Percentiles rank a stretch among this genome's conserved stretches.
These are phyloP conservation scores for Eucalyptus shirleyi DNA, from an alignment of 345 rosid genomes.

Conservation along the genomic window DNA sequence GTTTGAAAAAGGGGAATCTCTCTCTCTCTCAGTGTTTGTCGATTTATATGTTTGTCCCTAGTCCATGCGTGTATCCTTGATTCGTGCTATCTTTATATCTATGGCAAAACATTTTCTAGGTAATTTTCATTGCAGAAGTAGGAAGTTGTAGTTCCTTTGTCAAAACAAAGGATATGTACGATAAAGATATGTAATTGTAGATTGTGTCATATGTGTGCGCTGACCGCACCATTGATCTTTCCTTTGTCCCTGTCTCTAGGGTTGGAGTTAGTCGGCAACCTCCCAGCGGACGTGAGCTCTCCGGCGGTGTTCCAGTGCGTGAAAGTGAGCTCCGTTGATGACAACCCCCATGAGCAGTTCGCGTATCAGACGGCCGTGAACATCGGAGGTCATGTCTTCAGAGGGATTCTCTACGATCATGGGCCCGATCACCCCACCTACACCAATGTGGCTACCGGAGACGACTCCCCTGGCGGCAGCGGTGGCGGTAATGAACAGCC, in stretches of 20 bases:
- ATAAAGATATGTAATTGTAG: background rate
- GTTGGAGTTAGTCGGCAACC: constrained; percentile 22
- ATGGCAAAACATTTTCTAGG: background rate
- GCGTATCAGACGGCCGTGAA: constrained; percentile 36
- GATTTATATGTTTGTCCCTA: background rate
- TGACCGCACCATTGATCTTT: background rate
- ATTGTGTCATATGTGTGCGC: background rate
- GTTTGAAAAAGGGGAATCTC: background rate
- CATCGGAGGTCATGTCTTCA: constrained; percentile 33
- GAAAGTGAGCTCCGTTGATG: constrained; percentile 20
- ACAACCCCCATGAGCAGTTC: constrained; percentile 13
- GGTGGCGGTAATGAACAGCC: background rate
- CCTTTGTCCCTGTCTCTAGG: constrained; percentile 3
- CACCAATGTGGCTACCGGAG: background rate
- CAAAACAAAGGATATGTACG: background rate
- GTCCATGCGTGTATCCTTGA: background rate
- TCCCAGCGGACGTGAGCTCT: constrained; percentile 22
- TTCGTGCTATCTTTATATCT: background rate
- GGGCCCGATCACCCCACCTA: constrained; percentile 12
- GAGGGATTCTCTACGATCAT: constrained; percentile 37
- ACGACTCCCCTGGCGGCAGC: background rate
- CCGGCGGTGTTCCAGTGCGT: constrained; percentile 29
- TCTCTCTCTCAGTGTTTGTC: background rate
- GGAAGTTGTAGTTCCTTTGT: background rate
- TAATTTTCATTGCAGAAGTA: background rate